A percentile compares a stretch with the other conserved stretches of the same genome.
phyloP scores from a whole-genome alignment of 495 filamentous ascomycete species.

The Extremus antarcticus region DNA sequence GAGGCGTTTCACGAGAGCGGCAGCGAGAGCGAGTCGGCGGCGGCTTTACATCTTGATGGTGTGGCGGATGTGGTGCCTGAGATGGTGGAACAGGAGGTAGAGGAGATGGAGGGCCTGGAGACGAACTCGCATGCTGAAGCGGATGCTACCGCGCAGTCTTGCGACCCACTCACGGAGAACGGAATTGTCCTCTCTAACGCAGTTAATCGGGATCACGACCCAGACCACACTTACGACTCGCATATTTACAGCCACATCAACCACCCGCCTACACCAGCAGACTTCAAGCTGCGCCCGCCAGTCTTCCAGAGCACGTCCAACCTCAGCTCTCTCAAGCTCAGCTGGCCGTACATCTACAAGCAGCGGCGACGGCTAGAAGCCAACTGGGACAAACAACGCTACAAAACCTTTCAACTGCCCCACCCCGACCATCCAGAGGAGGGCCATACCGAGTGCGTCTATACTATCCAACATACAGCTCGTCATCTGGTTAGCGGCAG shows the following conservation, averaged over 20 bases:
- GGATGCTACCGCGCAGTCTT: not conserved
- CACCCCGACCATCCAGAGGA: constrained; percentile 71
- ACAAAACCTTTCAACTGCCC: constrained; percentile 77
- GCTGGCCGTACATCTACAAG: constrained; percentile 82
- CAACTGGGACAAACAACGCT: constrained; percentile 81
- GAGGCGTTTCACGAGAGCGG: constrained; percentile 18
- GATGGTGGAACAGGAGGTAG: not conserved
- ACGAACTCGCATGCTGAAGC: not conserved
- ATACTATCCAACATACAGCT: constrained; percentile 78
- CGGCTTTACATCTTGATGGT: not conserved
- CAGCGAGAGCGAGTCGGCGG: not conserved
- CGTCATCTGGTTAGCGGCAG: constrained; percentile 90
- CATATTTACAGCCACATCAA: not conserved
- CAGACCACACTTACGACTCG: not conserved
- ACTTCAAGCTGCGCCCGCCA: not conserved
- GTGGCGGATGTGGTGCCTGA: not conserved
- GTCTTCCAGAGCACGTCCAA: not conserved
- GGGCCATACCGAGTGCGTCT: constrained; percentile 85
- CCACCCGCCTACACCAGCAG: not conserved
- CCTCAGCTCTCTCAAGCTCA: constrained; percentile 41
- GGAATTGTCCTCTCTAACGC: not conserved
- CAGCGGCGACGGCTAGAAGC: constrained; percentile 74
- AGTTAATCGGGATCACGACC: not conserved
- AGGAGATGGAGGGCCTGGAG: constrained; percentile 12
- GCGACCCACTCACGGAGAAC: not conserved